A percentile compares a stretch with the other conserved stretches of the same genome.
These are phyloP conservation scores for Lentinula lateritia DNA, from an alignment of 768 basidiomycete genomes.

Conservation along the genomic window DNA sequence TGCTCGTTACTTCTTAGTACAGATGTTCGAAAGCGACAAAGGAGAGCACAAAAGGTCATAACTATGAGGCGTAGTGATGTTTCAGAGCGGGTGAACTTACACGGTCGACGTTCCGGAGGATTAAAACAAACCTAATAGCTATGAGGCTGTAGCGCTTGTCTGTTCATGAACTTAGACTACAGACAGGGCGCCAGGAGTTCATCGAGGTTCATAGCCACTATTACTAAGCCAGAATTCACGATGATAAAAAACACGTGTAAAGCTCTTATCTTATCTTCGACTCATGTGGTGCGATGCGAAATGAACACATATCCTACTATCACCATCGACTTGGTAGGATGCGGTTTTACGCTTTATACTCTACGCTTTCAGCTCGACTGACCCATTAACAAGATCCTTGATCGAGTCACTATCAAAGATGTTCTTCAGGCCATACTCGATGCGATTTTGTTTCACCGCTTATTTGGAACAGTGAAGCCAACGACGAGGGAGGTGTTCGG, in stretches of 20 bases:
- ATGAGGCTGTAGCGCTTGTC: no score
- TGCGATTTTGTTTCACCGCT: slow-evolving; percentile 75
- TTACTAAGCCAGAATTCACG: no score
- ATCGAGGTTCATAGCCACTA: no score
- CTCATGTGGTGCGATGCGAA: neutral
- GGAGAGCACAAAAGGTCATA: no score
- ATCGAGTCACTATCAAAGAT: neutral
- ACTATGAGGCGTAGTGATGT: no score
- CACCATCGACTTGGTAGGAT: slow-evolving; percentile 3
- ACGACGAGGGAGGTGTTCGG: slow-evolving; percentile 76
- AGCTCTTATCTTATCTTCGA: neutral
- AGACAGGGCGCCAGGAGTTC: no score
- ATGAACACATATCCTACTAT: slow-evolving; percentile 5
- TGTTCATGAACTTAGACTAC: no score
- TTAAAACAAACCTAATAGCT: no score
- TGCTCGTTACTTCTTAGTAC: no score
- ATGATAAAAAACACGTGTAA: neutral
- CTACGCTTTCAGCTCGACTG: neutral
- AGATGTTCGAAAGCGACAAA: no score
- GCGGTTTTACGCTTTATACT: neutral
- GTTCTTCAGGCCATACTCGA: slow-evolving; percentile 45
- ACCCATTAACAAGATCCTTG: neutral
- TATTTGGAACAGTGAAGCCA: slow-evolving; percentile 77
- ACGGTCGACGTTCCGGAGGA: no score
- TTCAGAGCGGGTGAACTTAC: no score